A percentile compares a stretch with the other conserved stretches of the same genome.
Conservation (phyloP, 78 protist species). For the Dictyostelium brefeldianum region DNA sequence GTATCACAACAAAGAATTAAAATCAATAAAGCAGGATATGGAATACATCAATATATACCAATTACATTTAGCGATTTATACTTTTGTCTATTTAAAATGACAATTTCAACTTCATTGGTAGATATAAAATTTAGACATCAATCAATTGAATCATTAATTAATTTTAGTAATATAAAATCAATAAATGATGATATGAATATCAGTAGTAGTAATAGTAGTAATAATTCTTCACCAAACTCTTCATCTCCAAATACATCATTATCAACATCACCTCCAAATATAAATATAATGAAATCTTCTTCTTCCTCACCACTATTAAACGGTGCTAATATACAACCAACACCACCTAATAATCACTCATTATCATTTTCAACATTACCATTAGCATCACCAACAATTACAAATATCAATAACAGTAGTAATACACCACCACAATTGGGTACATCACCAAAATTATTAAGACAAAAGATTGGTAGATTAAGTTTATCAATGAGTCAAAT, state of each 20-base stretch:
- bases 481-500: background rate
- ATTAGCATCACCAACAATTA: background rate
- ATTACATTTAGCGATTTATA: slow-evolving; percentile 65
- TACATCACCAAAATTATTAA: background rate
- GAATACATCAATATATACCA: slow-evolving; percentile 62
- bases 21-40: slow-evolving; percentile 35
- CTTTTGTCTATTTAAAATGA: slow-evolving; percentile 27
- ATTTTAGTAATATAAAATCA: background rate
- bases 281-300: background rate
- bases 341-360: background rate
- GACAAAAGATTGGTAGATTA: slow-evolving; percentile 19
- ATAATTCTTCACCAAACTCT: background rate
- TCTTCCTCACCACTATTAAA: slow-evolving; percentile 7
- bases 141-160: slow-evolving; percentile 5
- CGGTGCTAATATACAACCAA: background rate
- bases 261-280: background rate
- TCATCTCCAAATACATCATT: background rate
- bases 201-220: background rate
- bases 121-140: slow-evolving; percentile 39
- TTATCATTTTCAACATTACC: slow-evolving; percentile 10
- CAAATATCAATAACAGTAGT: background rate
- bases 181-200: background rate
- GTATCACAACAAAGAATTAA: slow-evolving; percentile 64
- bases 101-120: slow-evolving; percentile 28
- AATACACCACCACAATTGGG: background rate